Evolutionary conservation across 306 rosid genomes (phyloP), one percentile per base, ranked within the genome.

Genomic region (Quercus variabilis): DNA sequence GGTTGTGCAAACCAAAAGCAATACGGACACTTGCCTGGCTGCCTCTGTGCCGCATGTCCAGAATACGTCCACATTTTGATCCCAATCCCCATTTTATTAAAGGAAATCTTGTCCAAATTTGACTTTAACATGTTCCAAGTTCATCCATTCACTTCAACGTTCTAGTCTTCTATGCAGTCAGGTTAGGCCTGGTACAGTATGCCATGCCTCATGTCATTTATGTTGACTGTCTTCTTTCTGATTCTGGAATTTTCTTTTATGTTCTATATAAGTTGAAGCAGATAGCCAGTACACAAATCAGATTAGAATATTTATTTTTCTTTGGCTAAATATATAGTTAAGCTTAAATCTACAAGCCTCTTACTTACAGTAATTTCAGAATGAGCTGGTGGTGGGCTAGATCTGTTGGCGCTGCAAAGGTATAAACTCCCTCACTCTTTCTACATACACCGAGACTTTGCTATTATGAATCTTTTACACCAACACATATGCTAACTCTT

Each of bases 341-440:
- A 15, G 54, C 54, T 11, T 46, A 9, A 15, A 46, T 46, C 52
- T 46, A 46, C 52, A 46, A 46, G 1, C 52, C 14, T 11, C 54
- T 30, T 62, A 18, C 1, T 25, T 2, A 0, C 31, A 11, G 4
- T 19, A 11, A 6, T 10, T 43, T 25, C 38, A 30, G 25, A 75
- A 88, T 88, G 91, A 88, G 87, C 76, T 86, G 89, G 89, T 86
- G 91, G 91, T 83, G 89, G 91, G 87, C 86, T 64, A 87, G 91
- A 63, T 87, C 88, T 46, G 81, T 86, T 7, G 86, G 89, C 55
- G 88, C 86, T 70, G 86, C 89, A 1, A 86, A 77, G 86, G 89
- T 23, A 79, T n/a, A 12, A 2, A 35, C 26, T 19, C 13, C 19
- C 20, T 8, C 5, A 23, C 14, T 19, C 28, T 30, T 28, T 2